Evolutionary conservation across 805 yeast genomes (phyloP).

Genomic region (Ogataea nonfermentans): DNA sequence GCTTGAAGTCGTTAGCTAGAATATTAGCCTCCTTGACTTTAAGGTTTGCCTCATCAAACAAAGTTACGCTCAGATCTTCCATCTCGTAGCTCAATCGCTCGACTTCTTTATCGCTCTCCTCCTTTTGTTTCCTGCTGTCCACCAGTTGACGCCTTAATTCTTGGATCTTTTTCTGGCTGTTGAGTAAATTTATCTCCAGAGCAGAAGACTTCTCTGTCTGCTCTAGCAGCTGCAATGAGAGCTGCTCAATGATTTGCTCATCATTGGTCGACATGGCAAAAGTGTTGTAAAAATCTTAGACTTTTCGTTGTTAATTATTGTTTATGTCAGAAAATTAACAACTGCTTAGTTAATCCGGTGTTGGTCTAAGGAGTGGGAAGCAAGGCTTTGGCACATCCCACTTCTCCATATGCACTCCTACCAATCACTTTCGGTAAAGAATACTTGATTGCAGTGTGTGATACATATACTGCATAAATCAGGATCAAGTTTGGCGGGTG

Average conservation of each 20-base stretch:
- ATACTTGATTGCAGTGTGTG: too few relatives aligned
- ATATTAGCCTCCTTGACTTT: slow-evolving; percentile 81
- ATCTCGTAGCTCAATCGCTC: slow-evolving; percentile 66
- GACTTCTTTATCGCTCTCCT: slow-evolving; percentile 57
- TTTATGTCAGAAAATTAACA: not conserved
- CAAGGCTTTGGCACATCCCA: too few relatives aligned
- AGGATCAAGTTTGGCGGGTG: too few relatives aligned
- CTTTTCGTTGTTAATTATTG: too few relatives aligned
- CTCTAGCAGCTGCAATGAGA: slow-evolving; percentile 28
- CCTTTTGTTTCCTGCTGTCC: slow-evolving; percentile 36
- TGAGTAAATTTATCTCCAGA: slow-evolving; percentile 33
- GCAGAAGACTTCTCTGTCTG: slow-evolving; percentile 25
- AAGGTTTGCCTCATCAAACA: slow-evolving; percentile 80
- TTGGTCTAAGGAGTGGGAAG: too few relatives aligned
- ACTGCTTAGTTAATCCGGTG: not conserved
- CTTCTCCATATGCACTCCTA: too few relatives aligned
- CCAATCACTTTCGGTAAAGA: too few relatives aligned
- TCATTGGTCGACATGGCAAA: not conserved
- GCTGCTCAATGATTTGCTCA: slow-evolving; percentile 21
- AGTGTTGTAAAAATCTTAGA: too few relatives aligned
- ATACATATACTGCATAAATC: too few relatives aligned
- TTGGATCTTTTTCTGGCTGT: slow-evolving; percentile 26
- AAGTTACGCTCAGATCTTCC: slow-evolving; percentile 72
- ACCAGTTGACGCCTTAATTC: slow-evolving; percentile 35
- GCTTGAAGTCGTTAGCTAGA: slow-evolving; percentile 57